A percentile compares a stretch with the other conserved stretches of the same genome.
phyloP scores from a whole-genome alignment of 495 filamentous ascomycete genomes.

The Podospora appendiculata region DNA sequence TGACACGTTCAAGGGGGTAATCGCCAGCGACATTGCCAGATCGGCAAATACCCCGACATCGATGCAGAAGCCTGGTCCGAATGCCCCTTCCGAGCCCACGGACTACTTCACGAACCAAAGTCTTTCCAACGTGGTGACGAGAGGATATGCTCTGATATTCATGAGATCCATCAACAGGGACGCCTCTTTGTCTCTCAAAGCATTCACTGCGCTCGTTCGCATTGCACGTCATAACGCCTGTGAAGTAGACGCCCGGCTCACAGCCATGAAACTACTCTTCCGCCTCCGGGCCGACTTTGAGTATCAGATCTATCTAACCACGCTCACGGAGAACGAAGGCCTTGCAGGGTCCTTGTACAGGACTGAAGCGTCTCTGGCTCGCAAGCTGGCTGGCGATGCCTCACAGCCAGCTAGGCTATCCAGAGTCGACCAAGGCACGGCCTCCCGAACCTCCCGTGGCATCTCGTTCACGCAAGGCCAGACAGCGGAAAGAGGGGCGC shows the following conservation, averaged over 20 bases:
- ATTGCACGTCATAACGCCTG: slow-evolving; percentile 48
- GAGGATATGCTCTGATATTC: slow-evolving; percentile 53
- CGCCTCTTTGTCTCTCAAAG: slow-evolving; percentile 40
- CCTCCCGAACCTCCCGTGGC: slow-evolving; percentile 34
- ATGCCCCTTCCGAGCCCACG: slow-evolving; percentile 10
- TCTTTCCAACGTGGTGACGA: slow-evolving; percentile 46
- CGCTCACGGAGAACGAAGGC: slow-evolving; percentile 57
- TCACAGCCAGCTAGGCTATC: slow-evolving; percentile 30
- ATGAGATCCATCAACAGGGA: slow-evolving; percentile 50
- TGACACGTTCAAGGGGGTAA: slow-evolving; percentile 35
- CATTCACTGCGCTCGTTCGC: slow-evolving; percentile 48
- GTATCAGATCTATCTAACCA: slow-evolving; percentile 59
- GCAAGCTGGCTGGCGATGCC: slow-evolving; percentile 43
- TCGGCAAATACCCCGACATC: slow-evolving; percentile 27
- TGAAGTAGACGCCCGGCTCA: slow-evolving; percentile 64
- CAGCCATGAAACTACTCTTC: slow-evolving; percentile 76
- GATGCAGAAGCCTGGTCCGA: slow-evolving; percentile 8
- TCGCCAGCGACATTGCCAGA: slow-evolving; percentile 30
- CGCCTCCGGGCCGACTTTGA: slow-evolving; percentile 74
- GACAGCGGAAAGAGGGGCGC: slow-evolving; percentile 22
- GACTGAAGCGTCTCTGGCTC: slow-evolving; percentile 46
- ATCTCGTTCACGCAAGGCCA: slow-evolving; percentile 41
- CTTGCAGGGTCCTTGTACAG: slow-evolving; percentile 66
- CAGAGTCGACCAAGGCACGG: slow-evolving; percentile 24
- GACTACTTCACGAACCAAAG: slow-evolving; percentile 29